Base-by-base conservation (phyloP, 2,329 filamentous ascomycete species). In the Canariomyces notabilis region DNA sequence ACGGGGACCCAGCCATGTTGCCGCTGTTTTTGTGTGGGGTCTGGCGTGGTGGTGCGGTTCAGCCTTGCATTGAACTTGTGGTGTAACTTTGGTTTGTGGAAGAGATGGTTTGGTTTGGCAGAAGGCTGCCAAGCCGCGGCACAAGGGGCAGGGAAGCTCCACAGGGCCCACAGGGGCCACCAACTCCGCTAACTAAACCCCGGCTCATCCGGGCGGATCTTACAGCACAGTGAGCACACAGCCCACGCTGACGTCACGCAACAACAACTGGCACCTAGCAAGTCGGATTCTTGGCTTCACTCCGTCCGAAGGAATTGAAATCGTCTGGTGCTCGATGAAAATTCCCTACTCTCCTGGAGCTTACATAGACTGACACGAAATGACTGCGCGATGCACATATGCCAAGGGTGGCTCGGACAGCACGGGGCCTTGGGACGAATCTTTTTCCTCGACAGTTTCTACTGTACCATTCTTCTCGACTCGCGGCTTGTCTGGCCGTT, bases 231-330 rank as follows among this genome's bases (percentile, higher is more conserved):
- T 29, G 7, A 8, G 26, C 26, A 32, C 44, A 40, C 32, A 23
- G 38, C 29, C 39, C 8, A 6, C 14, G 20, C 32, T 33, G 34
- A 42, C 34, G 44, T 42, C 44, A 47, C 44, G 38, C 32, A 46
- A 42, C 26, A 29, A 8, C 26, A 29, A 8, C 9, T 12, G 14
- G 9, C 9, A 12, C 26, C 9, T 29, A 11, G 26, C 8, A 11
- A 8, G 3, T 29, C 26, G 26, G 26, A 12, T 3, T 12, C 26
- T 29, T 29, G 26, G n/a, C n/a, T 12, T 29, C 9, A 29, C 4
- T 29, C 26, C 26, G 26, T 4, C 26, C 26, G 26, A 29, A 29
- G 26, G 26, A 29, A 26, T 26, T 26, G 22, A 11, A 11, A 11
- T 26, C 22, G 11, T 26, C 6, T 26, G 6, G 22, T 26, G n/a